Base-by-base conservation (phyloP, 805 yeast genomes). In the Hanseniaspora vineae region DNA sequence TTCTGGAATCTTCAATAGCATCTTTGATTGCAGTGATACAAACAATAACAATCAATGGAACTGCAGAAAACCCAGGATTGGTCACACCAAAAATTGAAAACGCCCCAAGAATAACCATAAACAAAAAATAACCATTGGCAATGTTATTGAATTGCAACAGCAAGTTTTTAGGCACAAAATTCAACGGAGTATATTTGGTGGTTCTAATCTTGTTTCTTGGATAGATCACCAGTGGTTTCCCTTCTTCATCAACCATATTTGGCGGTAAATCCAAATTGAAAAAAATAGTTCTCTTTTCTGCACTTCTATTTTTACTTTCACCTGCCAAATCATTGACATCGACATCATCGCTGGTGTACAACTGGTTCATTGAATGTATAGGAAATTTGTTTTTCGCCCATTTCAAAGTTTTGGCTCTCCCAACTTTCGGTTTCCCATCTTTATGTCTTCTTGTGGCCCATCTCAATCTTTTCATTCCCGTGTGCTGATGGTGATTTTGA, bases 181-280 rank as follows among this genome's bases (percentile, higher is more conserved):
- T 71, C 43, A 92, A 60, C 6, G 97, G 96, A 2, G 97, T 90
- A 65, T 90, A 90, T 67, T 87, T 90, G 2, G 98, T 87, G 0
- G 97, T 88, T 68, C 97, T 78, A 55, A 92, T 86, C 64, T 92
- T 89, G 69, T 90, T 90, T 51, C 96, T 75, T 11, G 94, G 79
- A 59, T 84, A 90, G n/a, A 64, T 60, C 0, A 71, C 69, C 17
- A 57, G 59, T 1, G 90, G 84, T 35, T 75, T 72, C 13, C 82
- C 81, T 1, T 79, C 73, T 58, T 77, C 78, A 50, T 80, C 81
- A 18, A 77, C 45, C 61, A 72, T 65, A 35, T 74, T 73, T 19
- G 72, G 76, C 1, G 92, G 88, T 29, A 84, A 61, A 2, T 70
- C 68, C 56, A 74, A 58, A 58, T 84, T 83, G 67, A 80, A 73